A percentile compares a stretch with the other conserved stretches of the same genome.
phyloP scores from a whole-genome alignment of 2,329 filamentous ascomycete species.

The Neofusicoccum kwambonambiense region DNA sequence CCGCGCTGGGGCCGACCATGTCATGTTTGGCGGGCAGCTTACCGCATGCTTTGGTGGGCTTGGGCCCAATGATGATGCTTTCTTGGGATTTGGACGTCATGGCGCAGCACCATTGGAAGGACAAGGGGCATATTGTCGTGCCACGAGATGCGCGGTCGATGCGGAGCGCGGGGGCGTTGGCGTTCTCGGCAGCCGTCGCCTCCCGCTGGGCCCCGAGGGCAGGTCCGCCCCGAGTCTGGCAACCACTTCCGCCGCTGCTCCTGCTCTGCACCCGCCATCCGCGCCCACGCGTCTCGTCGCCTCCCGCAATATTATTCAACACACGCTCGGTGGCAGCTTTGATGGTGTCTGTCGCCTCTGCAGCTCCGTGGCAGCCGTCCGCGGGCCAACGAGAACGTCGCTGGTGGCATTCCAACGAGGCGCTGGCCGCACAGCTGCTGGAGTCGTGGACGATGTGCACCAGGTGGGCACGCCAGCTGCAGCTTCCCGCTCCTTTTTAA shows the following conservation, averaged over 20 bases:
- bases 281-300: too few species aligned
- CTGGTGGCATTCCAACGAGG: too few species aligned
- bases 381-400: too few species aligned
- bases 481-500: neutral
- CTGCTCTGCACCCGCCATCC: neutral
- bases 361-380: too few species aligned
- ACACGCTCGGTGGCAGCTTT: too few species aligned
- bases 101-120: neutral
- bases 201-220: neutral
- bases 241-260: neutral
- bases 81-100: constrained; percentile 14
- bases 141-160: neutral
- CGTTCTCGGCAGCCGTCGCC: constrained; percentile 2
- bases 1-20: neutral
- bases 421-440: neutral
- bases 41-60: constrained; percentile 23
- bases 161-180: neutral
- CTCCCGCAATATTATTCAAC: too few species aligned
- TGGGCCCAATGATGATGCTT: constrained; percentile 18
- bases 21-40: neutral
- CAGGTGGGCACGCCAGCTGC: neutral
- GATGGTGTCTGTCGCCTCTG: too few species aligned
- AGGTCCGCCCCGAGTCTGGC: neutral
- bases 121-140: constrained; percentile 8
- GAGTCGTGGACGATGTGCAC: neutral